phyloP scores from a whole-genome alignment of 495 filamentous ascomycete genomes.

The Xylona heveae region DNA sequence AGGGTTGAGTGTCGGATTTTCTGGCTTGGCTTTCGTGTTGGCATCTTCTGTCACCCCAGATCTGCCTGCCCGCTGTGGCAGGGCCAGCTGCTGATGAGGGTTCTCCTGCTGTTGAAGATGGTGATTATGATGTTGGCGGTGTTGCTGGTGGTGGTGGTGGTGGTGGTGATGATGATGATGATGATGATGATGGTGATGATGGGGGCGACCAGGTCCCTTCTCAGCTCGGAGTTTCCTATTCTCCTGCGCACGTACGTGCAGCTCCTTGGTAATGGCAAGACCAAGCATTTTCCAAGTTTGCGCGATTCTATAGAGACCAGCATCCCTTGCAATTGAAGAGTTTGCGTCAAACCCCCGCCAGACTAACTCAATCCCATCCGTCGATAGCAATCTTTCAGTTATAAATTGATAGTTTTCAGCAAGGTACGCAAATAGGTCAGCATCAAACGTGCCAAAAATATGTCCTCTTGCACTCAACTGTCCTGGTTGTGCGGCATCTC shows the following conservation, averaged over 20 bases:
- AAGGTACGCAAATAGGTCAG: constrained; percentile 33
- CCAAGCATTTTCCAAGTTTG: constrained; percentile 58
- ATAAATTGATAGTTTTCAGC: constrained; percentile 31
- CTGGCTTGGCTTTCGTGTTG: background rate
- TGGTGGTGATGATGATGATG: no score
- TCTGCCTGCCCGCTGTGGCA: no score
- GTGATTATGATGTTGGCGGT: no score
- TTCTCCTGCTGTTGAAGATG: no score
- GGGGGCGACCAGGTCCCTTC: constrained; percentile 7
- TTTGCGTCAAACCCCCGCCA: constrained; percentile 29
- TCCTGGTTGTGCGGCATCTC: constrained; percentile 27
- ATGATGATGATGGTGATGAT: constrained; percentile 3
- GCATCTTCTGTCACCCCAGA: background rate
- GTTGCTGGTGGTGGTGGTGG: no score
- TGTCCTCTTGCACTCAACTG: constrained; percentile 41
- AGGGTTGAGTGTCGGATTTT: background rate
- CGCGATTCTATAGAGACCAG: constrained; percentile 37
- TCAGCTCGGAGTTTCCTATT: constrained; percentile 23
- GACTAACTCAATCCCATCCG: constrained; percentile 17
- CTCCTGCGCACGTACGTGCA: constrained; percentile 33
- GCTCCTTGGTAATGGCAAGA: constrained; percentile 36
- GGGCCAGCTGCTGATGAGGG: no score
- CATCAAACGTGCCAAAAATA: constrained; percentile 30
- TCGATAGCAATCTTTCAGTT: constrained; percentile 13
- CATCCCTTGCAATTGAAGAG: constrained; percentile 35